Evolutionary conservation across 2,329 filamentous ascomycete genomes (phyloP).

Genomic region (Corniculantispora saksenae): DNA sequence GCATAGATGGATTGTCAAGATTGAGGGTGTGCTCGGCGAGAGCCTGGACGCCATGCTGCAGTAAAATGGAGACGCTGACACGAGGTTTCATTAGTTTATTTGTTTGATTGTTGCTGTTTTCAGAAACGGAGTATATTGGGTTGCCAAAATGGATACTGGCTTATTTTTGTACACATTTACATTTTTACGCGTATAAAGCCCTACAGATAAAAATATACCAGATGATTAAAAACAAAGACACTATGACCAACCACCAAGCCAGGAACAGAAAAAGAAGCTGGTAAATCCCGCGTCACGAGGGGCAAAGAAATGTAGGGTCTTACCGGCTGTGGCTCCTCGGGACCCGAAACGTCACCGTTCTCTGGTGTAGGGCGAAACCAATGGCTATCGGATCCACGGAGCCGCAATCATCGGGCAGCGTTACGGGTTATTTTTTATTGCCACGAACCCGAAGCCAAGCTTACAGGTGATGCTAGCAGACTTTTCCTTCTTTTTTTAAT

Average conservation of each 20-base stretch:
- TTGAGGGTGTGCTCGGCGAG: conserved; percentile 88
- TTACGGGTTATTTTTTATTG: not conserved
- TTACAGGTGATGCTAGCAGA: too few species aligned
- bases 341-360: conserved; percentile 11
- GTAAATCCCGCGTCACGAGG: not conserved
- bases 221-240: not conserved
- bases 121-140: conserved; percentile 28
- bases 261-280: not conserved
- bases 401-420: conserved; percentile 9
- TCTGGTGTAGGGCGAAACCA: not conserved
- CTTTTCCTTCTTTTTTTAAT: not conserved
- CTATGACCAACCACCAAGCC: not conserved
- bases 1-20: conserved; percentile 83
- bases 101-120: not conserved
- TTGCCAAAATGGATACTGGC: not conserved
- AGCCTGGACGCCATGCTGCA: conserved; percentile 90
- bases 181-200: not conserved
- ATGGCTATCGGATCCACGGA: not conserved
- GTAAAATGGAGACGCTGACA: conserved; percentile 44
- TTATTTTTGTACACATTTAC: not conserved
- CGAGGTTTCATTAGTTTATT: not conserved
- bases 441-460: not conserved
- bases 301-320: not conserved
- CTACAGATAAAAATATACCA: not conserved
- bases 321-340: not conserved